Base-by-base conservation (phyloP, 2,329 filamentous ascomycete species). In the Cytospora piceicola region DNA sequence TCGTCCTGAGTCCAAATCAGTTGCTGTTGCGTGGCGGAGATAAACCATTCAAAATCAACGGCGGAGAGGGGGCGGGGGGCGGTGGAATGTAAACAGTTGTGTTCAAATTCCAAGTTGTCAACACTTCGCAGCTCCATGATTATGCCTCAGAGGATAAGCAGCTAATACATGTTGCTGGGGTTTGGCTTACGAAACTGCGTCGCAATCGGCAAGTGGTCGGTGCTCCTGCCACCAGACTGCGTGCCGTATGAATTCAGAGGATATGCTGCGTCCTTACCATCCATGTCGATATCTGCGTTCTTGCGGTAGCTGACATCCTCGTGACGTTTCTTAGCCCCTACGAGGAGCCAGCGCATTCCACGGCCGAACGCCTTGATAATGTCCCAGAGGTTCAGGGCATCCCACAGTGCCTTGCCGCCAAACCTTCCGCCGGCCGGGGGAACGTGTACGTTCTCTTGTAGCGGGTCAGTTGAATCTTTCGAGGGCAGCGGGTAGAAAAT, bases 301-400 rank as follows among this genome's bases (percentile, higher is more conserved):
- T 77, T 76, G 14, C 74, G 75, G 68, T 87, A 87, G 70, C 82
- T 85, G 51, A 76, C 63, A 68, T 88, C 84, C 22, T 82, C 73
- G 70, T 82, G 81, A 66, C 90, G 84, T 68, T 80, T 77, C 74
- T 87, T 89, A 62, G 86, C 83, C 52, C 92, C 92, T 20, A 92
- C 86, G 69, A 94, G 89, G 24, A 96, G 80, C 93, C 93, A 96
- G 71, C 90, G 85, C 71, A 92, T 85, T 27, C 91, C 90, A 59
- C 93, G 85, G 11, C 89, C 90, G 68, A 91, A 88, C 0, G 91
- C 91, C 77, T 94, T 96, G 73, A 92, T 78, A 52, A 96, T 85
- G 75, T 97, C 93, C 88, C 91, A 92, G 0, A 90, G 84, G 72
- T 95, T 95, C 74, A 93, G 83, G 1, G 91, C 88, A 71, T 94